Evolutionary conservation across 1,284 basidiomycete species (phyloP).

Genomic region (Lentinus polychrous): DNA sequence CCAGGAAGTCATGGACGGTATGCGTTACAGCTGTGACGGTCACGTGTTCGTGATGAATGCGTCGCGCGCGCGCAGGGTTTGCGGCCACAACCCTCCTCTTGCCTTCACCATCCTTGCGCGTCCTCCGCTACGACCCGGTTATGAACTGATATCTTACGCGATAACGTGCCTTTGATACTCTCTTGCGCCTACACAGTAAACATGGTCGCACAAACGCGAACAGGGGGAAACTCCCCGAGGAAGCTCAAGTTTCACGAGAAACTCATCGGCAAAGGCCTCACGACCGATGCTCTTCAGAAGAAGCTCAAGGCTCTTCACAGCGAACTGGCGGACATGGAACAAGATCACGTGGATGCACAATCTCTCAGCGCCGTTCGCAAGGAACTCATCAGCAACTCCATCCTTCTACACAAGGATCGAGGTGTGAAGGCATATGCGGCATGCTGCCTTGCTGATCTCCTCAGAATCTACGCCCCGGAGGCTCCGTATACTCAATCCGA

Average conservation of each 20-base stretch:
- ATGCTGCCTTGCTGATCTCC: slow-evolving; percentile 91
- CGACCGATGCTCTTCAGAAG: slow-evolving; percentile 76
- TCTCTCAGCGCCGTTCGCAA: slow-evolving; percentile 68
- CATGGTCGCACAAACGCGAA: slow-evolving; percentile 71
- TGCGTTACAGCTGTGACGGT: neutral
- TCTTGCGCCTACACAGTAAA: neutral
- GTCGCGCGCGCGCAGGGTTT: neutral
- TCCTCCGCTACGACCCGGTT: neutral
- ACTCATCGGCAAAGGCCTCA: slow-evolving; percentile 60
- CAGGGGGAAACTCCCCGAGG: slow-evolving; percentile 41
- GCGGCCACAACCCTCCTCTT: neutral
- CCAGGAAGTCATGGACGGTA: no score
- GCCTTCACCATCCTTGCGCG: neutral
- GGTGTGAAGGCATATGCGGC: slow-evolving; percentile 92
- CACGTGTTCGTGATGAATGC: neutral
- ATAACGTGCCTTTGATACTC: neutral
- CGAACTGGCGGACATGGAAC: slow-evolving; percentile 82
- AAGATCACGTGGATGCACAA: slow-evolving; percentile 74
- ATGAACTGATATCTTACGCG: neutral
- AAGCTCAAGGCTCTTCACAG: slow-evolving; percentile 77
- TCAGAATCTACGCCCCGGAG: slow-evolving; percentile 92
- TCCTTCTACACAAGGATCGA: slow-evolving; percentile 90
- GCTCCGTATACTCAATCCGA: slow-evolving; percentile 90
- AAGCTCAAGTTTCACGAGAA: slow-evolving; percentile 77
- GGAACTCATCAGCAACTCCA: slow-evolving; percentile 74